Conservation (phyloP, 2,329 filamentous ascomycete genomes). For the Colletotrichum karsti region DNA sequence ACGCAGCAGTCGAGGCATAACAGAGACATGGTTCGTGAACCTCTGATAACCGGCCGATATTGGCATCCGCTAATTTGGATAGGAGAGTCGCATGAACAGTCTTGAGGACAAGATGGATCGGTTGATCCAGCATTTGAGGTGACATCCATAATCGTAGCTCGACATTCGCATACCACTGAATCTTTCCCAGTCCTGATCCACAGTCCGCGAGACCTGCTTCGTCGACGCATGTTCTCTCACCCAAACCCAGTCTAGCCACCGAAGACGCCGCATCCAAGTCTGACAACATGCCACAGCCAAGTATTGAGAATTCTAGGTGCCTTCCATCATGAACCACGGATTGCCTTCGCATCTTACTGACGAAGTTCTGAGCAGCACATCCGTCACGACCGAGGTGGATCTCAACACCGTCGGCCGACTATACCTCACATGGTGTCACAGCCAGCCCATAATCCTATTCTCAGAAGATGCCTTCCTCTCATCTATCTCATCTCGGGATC, state of each 20-base stretch:
- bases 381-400: neutral
- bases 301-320: neutral
- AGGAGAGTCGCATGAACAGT: constrained; percentile 4
- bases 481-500: constrained; percentile 45
- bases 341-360: neutral
- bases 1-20: neutral
- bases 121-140: constrained; percentile 8
- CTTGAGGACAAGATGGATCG: constrained; percentile 17
- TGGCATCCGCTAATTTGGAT: rapidly evolving
- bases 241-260: neutral
- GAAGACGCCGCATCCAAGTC: neutral
- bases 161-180: neutral
- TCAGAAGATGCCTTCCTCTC: constrained; percentile 47
- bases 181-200: neutral
- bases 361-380: neutral
- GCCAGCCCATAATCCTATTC: constrained; percentile 59
- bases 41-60: neutral
- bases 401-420: neutral
- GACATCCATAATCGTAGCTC: no score
- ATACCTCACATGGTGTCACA: constrained; percentile 57
- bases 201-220: neutral
- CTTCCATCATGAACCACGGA: no score
- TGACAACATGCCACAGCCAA: rapidly evolving
- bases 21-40: neutral
- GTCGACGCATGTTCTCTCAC: neutral